Evolutionary conservation across 2,329 filamentous ascomycete species (phyloP).

Genomic region (Xylariales sp.): DNA sequence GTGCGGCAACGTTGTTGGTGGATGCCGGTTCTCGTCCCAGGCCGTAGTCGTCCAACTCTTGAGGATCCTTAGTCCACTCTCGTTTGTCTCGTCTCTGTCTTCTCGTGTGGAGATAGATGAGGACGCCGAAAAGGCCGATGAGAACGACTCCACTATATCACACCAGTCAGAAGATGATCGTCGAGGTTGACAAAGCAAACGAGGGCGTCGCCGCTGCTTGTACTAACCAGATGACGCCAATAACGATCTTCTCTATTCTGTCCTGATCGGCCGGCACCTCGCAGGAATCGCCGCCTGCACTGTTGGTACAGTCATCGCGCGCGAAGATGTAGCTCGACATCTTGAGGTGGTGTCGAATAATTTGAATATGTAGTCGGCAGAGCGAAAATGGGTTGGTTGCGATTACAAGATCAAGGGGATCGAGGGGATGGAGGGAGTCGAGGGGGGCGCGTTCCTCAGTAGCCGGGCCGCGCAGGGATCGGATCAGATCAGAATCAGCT

Average conservation of each 20-base stretch:
- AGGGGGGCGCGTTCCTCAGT: too few species aligned
- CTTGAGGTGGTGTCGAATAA: background rate
- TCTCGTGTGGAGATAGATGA: conserved; percentile 1
- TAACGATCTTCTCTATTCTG: background rate
- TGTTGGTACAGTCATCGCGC: conserved; percentile 7
- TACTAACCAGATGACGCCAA: conserved; percentile 5
- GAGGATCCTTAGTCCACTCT: conserved; percentile 10
- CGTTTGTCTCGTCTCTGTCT: conserved; percentile 4
- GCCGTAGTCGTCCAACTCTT: conserved; percentile 9
- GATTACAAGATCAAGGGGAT: too few species aligned
- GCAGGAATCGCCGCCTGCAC: conserved; percentile 2
- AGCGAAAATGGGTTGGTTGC: background rate
- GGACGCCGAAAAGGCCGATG: background rate
- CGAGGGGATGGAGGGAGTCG: too few species aligned
- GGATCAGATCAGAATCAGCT: too few species aligned
- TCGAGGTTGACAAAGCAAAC: background rate
- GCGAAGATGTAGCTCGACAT: background rate
- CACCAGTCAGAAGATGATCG: background rate
- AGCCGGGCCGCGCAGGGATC: too few species aligned
- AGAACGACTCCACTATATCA: conserved; percentile 1
- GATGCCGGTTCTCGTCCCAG: background rate
- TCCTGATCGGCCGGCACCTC: background rate
- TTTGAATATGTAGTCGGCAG: background rate
- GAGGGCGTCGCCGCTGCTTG: too few species aligned
- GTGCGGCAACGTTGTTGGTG: background rate